Evolutionary conservation across 2,329 filamentous ascomycete species (phyloP).

Genomic region (Fusarium caatingaense): DNA sequence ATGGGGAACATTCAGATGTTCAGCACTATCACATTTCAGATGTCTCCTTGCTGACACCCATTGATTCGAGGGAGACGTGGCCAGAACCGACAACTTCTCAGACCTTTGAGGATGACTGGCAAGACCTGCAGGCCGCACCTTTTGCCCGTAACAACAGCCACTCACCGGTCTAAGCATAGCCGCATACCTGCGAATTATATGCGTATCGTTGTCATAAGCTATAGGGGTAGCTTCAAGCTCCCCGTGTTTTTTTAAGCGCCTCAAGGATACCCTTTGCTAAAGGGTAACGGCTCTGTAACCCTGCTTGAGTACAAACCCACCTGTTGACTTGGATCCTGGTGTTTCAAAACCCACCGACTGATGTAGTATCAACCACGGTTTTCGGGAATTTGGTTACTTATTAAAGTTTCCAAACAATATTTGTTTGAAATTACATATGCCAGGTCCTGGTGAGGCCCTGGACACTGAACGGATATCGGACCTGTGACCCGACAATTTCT

Average conservation of each 20-base stretch:
- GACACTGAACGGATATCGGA: conserved; percentile 6
- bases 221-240: conserved; percentile 17
- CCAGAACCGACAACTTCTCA: not conserved
- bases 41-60: conserved; percentile 30
- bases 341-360: conserved; percentile 21
- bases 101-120: not conserved
- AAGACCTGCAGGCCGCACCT: not conserved
- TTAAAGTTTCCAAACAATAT: not conserved
- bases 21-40: conserved; percentile 36
- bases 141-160: not conserved
- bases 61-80: conserved; percentile 6
- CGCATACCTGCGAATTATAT: conserved; percentile 1
- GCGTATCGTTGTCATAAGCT: not conserved
- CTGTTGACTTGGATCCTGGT: conserved; percentile 11
- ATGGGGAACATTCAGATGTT: conserved; percentile 13
- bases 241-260: conserved; percentile 40
- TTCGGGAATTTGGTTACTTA: conserved; percentile 1
- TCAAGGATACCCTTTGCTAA: conserved; percentile 26
- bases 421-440: conserved; percentile 9
- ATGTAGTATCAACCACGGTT: not conserved
- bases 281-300: conserved; percentile 28
- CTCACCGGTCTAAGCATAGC: conserved; percentile 10
- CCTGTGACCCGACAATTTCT: not conserved
- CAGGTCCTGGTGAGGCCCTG: not conserved
- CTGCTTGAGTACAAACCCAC: conserved; percentile 36